Percentiles rank a stretch among this genome's conserved stretches.
Evolutionary conservation across 208 protist genomes (phyloP).

Genomic region (Acanthamoeba healyi): DNA sequence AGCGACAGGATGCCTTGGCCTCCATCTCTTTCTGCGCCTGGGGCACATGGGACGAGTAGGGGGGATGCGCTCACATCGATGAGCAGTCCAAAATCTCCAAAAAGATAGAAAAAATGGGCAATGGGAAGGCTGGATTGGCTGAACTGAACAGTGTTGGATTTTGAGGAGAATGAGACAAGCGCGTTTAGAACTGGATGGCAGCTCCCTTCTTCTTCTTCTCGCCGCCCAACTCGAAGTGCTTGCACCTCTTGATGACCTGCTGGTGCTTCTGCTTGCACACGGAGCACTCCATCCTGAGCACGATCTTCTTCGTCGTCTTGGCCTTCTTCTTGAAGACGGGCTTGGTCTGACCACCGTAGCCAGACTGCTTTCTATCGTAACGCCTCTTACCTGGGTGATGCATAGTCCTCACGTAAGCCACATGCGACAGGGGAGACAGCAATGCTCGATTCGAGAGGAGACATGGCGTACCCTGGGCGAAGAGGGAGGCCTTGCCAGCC

Average conservation of each 20-base stretch:
- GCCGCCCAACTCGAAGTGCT: constrained; percentile 99
- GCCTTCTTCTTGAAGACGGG: constrained; percentile 99
- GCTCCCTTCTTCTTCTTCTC: constrained; percentile 91
- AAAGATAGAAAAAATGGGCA: neutral
- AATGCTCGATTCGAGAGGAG: neutral
- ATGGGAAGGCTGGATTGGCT: neutral
- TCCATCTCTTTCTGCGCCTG: too few species aligned
- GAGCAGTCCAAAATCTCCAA: too few species aligned
- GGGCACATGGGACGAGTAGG: too few species aligned
- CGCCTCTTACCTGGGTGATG: constrained; percentile 95
- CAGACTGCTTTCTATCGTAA: constrained; percentile 99
- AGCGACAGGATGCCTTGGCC: too few species aligned
- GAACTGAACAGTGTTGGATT: neutral
- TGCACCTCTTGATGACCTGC: constrained; percentile 97
- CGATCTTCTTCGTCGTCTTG: constrained; percentile 99
- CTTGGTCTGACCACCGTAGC: constrained; percentile 99
- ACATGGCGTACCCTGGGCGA: constrained; percentile 95
- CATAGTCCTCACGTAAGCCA: neutral
- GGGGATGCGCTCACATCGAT: too few species aligned
- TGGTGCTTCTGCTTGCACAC: constrained; percentile 97
- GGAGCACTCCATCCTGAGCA: constrained; percentile 98
- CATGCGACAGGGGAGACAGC: neutral
- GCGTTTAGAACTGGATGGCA: constrained; percentile 76
- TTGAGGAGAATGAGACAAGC: neutral
- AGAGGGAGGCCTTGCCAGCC: constrained; percentile 98